Evolutionary conservation across 148 eudicot genomes (phyloP), one percentile per base, ranked within the genome.

Genomic region (Cornus suecica): DNA sequence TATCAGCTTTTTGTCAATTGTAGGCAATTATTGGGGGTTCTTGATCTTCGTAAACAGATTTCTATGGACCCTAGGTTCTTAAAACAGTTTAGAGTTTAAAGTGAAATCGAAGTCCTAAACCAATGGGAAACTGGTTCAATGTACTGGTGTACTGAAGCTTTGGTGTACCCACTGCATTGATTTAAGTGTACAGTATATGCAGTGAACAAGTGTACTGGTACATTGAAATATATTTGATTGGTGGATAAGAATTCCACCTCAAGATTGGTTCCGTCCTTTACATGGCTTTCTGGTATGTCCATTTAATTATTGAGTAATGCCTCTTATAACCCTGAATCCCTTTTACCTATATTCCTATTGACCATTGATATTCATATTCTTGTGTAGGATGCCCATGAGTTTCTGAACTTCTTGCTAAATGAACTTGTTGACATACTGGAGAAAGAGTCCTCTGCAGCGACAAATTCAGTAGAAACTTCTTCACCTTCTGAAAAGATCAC

Each of bases 321-420:
- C 23, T 62, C 10, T 73, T 37, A 37, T 37, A 37, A 37, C 9
- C 42, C 42, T 37, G 9, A 37, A 6, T 37, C 16, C 60, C 15
- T 62, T 24, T n/a, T 66, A 62, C 1, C 29, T 72, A 29, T 24
- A 61, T 4, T 27, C 22, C 9, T 31, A 73, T 24, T 15, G 37
- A 60, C 16, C 11, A 26, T 10, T 62, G 32, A 37, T 37, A 24
- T 61, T 13, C 26, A 34, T 62, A 3, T 71, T 48, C 54, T 66
- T 30, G 41, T 74, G 72, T 87, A 87, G 92, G 95, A 90, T 82
- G 92, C 95, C 60, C 92, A 90, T 82, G 94, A 90, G 77, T 90
- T 90, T 92, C 30, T 29, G 20, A 25, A 16, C 34, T 66, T 66
- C 41, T 31, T 29, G 41, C 30, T 30, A 66, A 29, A 29, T 30